These are phyloP conservation scores for Yarrowia deformans DNA, from an alignment of 805 yeast genomes.

Conservation along the genomic window DNA sequence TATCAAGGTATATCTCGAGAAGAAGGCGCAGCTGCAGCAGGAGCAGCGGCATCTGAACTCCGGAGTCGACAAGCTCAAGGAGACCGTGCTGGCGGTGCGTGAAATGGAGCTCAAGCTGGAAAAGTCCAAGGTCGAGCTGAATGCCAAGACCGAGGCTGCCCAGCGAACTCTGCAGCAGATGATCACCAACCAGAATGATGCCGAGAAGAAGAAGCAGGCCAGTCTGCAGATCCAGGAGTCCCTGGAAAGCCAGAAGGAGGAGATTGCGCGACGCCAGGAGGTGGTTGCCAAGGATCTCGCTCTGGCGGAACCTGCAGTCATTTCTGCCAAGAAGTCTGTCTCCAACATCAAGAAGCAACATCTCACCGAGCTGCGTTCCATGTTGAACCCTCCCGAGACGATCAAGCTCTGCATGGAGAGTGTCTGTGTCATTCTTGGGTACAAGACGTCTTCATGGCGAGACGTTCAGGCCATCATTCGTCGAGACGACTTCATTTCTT, in stretches of 20 bases:
- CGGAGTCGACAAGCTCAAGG: conserved; percentile 78
- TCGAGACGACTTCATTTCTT: conserved; percentile 84
- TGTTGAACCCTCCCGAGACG: conserved; percentile 89
- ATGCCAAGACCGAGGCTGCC: conserved; percentile 71
- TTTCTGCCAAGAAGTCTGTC: conserved; percentile 88
- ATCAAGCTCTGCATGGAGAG: conserved; percentile 87
- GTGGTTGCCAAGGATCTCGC: conserved; percentile 70
- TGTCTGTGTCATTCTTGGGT: conserved; percentile 83
- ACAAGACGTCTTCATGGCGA: conserved; percentile 71
- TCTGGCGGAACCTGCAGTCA: conserved; percentile 80
- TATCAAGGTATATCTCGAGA: conserved; percentile 53
- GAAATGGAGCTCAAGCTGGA: conserved; percentile 63
- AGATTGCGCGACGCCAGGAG: conserved; percentile 61
- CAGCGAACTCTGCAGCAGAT: conserved; percentile 72
- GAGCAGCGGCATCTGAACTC: conserved; percentile 72
- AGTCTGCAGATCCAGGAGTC: conserved; percentile 77
- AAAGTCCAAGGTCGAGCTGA: conserved; percentile 59
- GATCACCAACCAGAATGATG: conserved; percentile 86
- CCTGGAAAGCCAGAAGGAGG: conserved; percentile 68
- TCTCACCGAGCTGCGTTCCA: conserved; percentile 84
- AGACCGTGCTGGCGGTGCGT: conserved; percentile 76
- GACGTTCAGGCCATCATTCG: conserved; percentile 83
- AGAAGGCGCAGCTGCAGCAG: conserved; percentile 62
- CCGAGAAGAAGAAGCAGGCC: conserved; percentile 88
- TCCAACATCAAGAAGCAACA: conserved; percentile 92